Conservation (phyloP, 768 basidiomycete species). For the Naganishia vishniacii region DNA sequence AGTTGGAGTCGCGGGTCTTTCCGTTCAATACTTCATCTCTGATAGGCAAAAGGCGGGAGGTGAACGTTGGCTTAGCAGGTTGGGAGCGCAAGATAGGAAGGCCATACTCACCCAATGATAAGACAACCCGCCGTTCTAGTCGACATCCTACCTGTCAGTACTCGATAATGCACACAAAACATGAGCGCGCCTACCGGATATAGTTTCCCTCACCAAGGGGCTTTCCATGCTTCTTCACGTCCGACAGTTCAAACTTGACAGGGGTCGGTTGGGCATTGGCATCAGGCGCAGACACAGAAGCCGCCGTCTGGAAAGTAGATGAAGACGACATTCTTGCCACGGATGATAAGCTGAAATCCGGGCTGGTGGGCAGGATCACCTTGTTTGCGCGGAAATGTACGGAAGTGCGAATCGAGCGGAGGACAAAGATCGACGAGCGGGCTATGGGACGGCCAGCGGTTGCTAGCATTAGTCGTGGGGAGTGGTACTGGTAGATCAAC, state of each 20-base stretch:
- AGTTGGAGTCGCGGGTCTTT: slow-evolving; percentile 70
- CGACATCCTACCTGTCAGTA: not conserved
- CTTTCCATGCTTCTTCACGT: not conserved
- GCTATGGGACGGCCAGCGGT: too few relatives aligned
- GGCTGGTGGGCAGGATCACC: too few relatives aligned
- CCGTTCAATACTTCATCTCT: slow-evolving; percentile 92
- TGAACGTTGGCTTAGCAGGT: too few relatives aligned
- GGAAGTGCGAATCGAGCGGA: too few relatives aligned
- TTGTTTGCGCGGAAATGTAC: too few relatives aligned
- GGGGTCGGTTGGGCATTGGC: slow-evolving; percentile 3
- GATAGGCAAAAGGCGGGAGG: not conserved
- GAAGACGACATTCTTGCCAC: not conserved
- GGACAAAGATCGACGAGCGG: too few relatives aligned
- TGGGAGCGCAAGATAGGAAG: not conserved
- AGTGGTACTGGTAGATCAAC: too few relatives aligned
- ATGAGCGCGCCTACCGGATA: slow-evolving; percentile 53
- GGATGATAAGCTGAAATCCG: too few relatives aligned
- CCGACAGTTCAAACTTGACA: slow-evolving; percentile 16
- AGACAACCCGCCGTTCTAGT: slow-evolving; percentile 45
- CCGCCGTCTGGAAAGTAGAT: not conserved
- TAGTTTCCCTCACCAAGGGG: slow-evolving; percentile 64
- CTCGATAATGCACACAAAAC: not conserved
- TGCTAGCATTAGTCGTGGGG: too few relatives aligned
- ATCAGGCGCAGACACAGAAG: not conserved
- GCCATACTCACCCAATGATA: slow-evolving; percentile 47